Conservation (phyloP, 768 basidiomycete genomes). For the Mycena leptocephala region DNA sequence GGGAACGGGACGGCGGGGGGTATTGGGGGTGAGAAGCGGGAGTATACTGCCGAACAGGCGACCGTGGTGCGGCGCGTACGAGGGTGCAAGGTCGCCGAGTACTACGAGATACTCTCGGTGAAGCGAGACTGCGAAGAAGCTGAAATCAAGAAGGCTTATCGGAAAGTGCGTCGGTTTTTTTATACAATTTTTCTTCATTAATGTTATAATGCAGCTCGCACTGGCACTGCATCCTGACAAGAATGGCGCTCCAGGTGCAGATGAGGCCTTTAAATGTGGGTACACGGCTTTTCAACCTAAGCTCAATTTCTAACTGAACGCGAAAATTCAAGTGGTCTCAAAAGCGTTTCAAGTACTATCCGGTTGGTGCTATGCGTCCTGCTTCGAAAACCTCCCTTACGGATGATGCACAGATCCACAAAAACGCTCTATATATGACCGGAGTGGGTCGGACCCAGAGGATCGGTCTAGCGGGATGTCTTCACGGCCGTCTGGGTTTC, state of each 20-base stretch:
- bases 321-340: conserved; percentile 83
- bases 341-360: conserved; percentile 98
- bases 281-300: conserved; percentile 33
- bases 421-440: conserved; percentile 91
- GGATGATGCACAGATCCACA: conserved; percentile 73
- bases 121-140: conserved; percentile 87
- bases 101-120: conserved; percentile 92
- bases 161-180: conserved; percentile 77
- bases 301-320: conserved; percentile 21
- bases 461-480: conserved; percentile 83
- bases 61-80: conserved; percentile 90
- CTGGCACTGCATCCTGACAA: conserved; percentile 93
- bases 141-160: conserved; percentile 95
- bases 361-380: conserved; percentile 56
- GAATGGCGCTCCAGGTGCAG: conserved; percentile 98
- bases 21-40: conserved; percentile 82
- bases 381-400: conserved; percentile 16
- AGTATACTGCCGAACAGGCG: conserved; percentile 89
- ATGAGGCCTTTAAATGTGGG: conserved; percentile 98
- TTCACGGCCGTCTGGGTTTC: conserved; percentile 65
- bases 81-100: conserved; percentile 89
- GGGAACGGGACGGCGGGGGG: conserved; percentile 71
- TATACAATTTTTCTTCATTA: conserved; percentile 7
- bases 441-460: conserved; percentile 91
- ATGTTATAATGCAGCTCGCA: conserved; percentile 76